Evolutionary conservation across 306 rosid species (phyloP).

Genomic region (Dalbergia oliveri): DNA sequence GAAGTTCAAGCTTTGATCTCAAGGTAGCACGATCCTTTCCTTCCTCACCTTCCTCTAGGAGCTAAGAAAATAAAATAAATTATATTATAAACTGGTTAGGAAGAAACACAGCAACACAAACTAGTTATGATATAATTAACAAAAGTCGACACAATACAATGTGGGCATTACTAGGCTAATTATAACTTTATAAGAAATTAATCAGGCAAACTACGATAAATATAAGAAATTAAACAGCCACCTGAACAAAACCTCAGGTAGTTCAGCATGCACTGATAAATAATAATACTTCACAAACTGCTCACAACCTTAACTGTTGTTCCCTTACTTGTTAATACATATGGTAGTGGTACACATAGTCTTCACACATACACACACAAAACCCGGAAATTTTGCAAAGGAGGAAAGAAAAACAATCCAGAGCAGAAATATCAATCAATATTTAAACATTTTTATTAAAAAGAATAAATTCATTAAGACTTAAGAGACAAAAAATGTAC

Average conservation of each 20-base stretch:
- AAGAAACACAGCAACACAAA: conserved; percentile 26
- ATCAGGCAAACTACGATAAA: conserved; percentile 25
- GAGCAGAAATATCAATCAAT: neutral
- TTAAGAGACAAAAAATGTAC: neutral
- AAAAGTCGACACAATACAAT: conserved; percentile 10
- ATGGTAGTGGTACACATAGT: neutral
- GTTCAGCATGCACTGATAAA: neutral
- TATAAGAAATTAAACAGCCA: conserved; percentile 29
- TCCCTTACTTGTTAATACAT: too few relatives aligned
- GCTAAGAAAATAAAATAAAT: conserved; percentile 55
- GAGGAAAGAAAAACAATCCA: neutral
- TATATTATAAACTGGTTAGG: conserved; percentile 34
- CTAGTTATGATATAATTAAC: conserved; percentile 26
- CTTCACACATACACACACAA: neutral
- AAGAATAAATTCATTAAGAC: neutral
- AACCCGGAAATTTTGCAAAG: neutral
- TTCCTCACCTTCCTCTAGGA: conserved; percentile 96
- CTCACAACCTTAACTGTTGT: too few relatives aligned
- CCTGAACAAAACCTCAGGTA: conserved; percentile 15
- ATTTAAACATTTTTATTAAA: neutral
- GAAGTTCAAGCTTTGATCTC: conserved; percentile 98
- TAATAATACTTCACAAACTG: too few relatives aligned
- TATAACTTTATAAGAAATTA: conserved; percentile 2
- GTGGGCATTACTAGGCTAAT: conserved; percentile 19
- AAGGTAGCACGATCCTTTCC: conserved; percentile 90